Evolutionary conservation across 73 alveolate species (phyloP).

Genomic region (Tetrahymena thermophila): DNA sequence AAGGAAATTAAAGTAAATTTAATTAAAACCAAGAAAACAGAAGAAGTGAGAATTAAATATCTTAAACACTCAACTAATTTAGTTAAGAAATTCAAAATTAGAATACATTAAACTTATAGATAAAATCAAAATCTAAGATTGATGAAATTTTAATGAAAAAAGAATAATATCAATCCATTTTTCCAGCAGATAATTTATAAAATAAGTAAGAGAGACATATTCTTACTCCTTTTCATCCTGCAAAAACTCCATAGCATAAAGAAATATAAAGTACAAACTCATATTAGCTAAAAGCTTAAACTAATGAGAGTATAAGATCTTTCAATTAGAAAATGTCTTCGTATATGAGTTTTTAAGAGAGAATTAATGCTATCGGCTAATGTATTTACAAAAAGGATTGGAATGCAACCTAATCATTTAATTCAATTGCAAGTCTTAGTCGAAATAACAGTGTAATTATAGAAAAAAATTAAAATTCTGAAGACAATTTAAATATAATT

Average conservation of each 20-base stretch:
- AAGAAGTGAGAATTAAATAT: not conserved
- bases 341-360: not conserved
- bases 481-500: not conserved
- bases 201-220: not conserved
- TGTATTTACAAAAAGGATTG: not conserved
- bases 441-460: not conserved
- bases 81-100: not conserved
- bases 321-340: not conserved
- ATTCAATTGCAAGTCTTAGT: not conserved
- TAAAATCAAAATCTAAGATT: not conserved
- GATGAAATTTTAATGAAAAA: not conserved
- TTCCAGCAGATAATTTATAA: not conserved
- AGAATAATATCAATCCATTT: not conserved
- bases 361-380: not conserved
- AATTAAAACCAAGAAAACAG: not conserved
- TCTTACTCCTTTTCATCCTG: not conserved
- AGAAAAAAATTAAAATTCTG: not conserved
- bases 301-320: not conserved
- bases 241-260: not conserved
- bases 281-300: not conserved
- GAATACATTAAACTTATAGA: not conserved
- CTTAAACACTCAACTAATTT: not conserved
- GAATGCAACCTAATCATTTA: not conserved
- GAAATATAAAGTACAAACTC: not conserved
- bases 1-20: not conserved